phyloP scores from a whole-genome alignment of 768 basidiomycete species.

The Russula earlei region DNA sequence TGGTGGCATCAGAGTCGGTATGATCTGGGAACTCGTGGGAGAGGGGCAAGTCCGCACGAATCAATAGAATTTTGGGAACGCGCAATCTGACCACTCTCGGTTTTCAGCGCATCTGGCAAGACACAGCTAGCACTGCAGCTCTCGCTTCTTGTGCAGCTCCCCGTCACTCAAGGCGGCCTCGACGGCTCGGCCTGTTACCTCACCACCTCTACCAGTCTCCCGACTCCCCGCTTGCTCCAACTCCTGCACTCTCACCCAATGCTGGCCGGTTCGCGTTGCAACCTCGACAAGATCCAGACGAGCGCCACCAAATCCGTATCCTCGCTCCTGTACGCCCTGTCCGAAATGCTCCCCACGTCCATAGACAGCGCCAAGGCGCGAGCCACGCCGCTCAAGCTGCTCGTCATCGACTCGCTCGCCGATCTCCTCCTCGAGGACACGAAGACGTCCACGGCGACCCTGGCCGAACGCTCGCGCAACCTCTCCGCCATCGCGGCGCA shows the following conservation, averaged over 20 bases:
- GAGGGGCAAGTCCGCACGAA: conserved; percentile 75
- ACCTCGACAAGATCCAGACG: conserved; percentile 53
- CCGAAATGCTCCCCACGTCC: conserved; percentile 43
- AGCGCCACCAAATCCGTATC: conserved; percentile 46
- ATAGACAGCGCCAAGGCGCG: conserved; percentile 30
- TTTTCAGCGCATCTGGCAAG: conserved; percentile 81
- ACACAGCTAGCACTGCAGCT: conserved; percentile 86
- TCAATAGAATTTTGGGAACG: too few relatives aligned
- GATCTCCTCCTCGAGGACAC: conserved; percentile 67
- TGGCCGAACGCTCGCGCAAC: conserved; percentile 64
- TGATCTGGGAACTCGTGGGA: conserved; percentile 82
- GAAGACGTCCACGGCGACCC: conserved; percentile 45
- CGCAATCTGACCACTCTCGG: too few relatives aligned
- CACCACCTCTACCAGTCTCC: conserved; percentile 60
- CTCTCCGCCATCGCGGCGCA: conserved; percentile 56
- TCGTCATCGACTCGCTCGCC: conserved; percentile 83
- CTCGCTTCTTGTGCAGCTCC: conserved; percentile 68
- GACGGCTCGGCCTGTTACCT: conserved; percentile 68
- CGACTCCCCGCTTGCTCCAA: conserved; percentile 58
- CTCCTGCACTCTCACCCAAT: conserved; percentile 45
- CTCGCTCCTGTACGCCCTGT: conserved; percentile 46
- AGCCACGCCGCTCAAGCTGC: conserved; percentile 57
- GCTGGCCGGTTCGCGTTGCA: conserved; percentile 35
- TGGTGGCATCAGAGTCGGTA: conserved; percentile 70
- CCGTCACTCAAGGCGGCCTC: conserved; percentile 45